Conservation (phyloP, 2,329 filamentous ascomycete species). For the Paecilomyces variotii region DNA sequence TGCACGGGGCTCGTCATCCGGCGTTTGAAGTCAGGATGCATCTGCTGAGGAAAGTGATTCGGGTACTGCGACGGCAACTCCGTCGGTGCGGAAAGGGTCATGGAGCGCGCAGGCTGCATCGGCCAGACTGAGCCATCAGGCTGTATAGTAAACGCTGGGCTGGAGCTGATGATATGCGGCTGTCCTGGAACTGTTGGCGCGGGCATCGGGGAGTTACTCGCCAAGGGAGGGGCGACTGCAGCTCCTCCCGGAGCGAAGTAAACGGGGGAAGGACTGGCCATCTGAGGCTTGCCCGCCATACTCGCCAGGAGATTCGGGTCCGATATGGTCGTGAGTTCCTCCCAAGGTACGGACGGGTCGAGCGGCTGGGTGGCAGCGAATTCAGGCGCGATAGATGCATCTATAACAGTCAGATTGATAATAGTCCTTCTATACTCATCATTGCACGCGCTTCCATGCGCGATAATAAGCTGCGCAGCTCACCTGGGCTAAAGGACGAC, state of each 20-base stretch:
- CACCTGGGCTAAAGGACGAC: constrained; percentile 28
- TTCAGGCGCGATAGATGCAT: constrained; percentile 21
- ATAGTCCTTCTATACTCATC: no score
- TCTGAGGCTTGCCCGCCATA: constrained; percentile 22
- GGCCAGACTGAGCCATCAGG: constrained; percentile 30
- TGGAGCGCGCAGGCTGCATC: constrained; percentile 22
- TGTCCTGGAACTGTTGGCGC: constrained; percentile 24
- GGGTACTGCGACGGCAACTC: constrained; percentile 20
- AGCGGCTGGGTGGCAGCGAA: constrained; percentile 23
- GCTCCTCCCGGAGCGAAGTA: constrained; percentile 23
- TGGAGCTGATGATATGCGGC: constrained; percentile 20
- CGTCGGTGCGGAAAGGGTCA: constrained; percentile 26
- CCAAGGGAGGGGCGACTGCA: constrained; percentile 16
- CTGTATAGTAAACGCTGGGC: constrained; percentile 25
- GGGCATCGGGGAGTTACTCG: constrained; percentile 20
- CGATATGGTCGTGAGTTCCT: constrained; percentile 28
- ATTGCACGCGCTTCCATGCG: background rate
- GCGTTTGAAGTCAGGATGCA: constrained; percentile 26
- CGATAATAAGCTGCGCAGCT: constrained; percentile 8
- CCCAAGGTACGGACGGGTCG: constrained; percentile 29
- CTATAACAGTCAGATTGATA: constrained; percentile 9
- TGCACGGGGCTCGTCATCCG: constrained; percentile 30
- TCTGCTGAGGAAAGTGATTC: constrained; percentile 20
- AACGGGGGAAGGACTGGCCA: constrained; percentile 25
- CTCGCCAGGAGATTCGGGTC: constrained; percentile 28